Conservation (phyloP, 2,329 filamentous ascomycete species). For the Bipolaris zeicola region DNA sequence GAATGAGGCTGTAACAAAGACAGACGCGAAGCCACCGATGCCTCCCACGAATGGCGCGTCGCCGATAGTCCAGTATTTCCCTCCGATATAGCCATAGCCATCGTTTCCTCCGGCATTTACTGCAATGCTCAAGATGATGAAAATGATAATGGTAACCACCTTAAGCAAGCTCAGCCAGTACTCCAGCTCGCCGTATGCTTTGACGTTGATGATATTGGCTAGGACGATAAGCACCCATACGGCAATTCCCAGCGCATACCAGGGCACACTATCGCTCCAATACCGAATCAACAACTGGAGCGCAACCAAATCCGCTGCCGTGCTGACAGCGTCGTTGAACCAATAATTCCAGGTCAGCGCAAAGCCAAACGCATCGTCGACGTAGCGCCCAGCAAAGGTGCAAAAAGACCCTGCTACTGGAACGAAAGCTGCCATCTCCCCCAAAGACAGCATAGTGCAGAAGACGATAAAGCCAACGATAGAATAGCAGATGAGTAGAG, state of each 20-base stretch:
- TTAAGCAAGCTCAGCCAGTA: conserved; percentile 46
- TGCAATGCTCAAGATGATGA: conserved; percentile 42
- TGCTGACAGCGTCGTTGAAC: conserved; percentile 40
- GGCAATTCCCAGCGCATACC: conserved; percentile 38
- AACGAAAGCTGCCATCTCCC: conserved; percentile 48
- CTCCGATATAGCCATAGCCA: conserved; percentile 54
- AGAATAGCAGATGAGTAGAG: conserved; percentile 46
- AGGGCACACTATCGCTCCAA: conserved; percentile 45
- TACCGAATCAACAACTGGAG: conserved; percentile 43
- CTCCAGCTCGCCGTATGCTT: conserved; percentile 46
- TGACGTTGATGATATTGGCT: conserved; percentile 46
- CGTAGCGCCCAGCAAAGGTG: conserved; percentile 47
- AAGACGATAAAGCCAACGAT: conserved; percentile 41
- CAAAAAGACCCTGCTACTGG: conserved; percentile 43
- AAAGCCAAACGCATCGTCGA: conserved; percentile 66
- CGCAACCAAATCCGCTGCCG: conserved; percentile 44
- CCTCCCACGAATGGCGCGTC: conserved; percentile 55
- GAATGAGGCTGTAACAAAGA: conserved; percentile 77
- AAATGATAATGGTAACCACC: conserved; percentile 42
- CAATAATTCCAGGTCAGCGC: conserved; percentile 42
- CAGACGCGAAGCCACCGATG: conserved; percentile 64
- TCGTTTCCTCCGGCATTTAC: conserved; percentile 36
- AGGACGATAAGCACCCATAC: conserved; percentile 42
- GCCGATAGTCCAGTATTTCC: conserved; percentile 70
- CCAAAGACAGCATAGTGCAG: conserved; percentile 45